Evolutionary conservation across 441 rosid genomes (phyloP).

Genomic region (Manihot esculenta): DNA sequence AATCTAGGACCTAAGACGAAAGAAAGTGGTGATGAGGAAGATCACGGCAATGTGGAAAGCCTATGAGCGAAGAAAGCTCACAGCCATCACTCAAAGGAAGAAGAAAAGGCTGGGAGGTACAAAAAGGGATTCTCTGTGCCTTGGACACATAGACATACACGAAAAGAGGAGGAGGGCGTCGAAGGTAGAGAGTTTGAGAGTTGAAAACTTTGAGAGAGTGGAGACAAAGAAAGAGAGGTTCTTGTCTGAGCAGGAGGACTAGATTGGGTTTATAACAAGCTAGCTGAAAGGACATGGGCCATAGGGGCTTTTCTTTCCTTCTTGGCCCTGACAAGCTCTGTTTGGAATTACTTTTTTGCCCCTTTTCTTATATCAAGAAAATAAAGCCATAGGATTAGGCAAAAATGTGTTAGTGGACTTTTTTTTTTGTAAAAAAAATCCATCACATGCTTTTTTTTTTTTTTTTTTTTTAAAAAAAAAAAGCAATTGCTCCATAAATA

Average conservation of each 20-base stretch:
- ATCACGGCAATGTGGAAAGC: slow-evolving; percentile 16
- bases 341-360: slow-evolving; percentile 13
- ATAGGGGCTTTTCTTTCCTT: slow-evolving; percentile 9
- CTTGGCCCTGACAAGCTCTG: neutral
- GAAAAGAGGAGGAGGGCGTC: neutral
- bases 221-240: slow-evolving; percentile 2
- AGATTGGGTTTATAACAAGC: slow-evolving; percentile 19
- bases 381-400: neutral
- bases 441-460: neutral
- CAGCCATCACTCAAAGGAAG: slow-evolving; percentile 11
- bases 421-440: no score
- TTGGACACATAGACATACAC: neutral
- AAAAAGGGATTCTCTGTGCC: neutral
- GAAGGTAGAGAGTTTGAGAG: neutral
- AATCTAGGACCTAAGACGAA: neutral
- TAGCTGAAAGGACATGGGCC: slow-evolving; percentile 13
- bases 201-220: slow-evolving; percentile 8
- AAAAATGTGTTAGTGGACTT: neutral
- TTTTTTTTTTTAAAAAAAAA: neutral
- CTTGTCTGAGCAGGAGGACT: neutral
- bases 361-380: neutral
- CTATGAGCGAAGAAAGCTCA: slow-evolving; percentile 12
- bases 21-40: slow-evolving; percentile 3
- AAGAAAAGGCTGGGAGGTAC: neutral
- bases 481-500: no score